Conservation (phyloP, 108 stramenopile genomes). For the Cylindrotheca fusiformis region DNA sequence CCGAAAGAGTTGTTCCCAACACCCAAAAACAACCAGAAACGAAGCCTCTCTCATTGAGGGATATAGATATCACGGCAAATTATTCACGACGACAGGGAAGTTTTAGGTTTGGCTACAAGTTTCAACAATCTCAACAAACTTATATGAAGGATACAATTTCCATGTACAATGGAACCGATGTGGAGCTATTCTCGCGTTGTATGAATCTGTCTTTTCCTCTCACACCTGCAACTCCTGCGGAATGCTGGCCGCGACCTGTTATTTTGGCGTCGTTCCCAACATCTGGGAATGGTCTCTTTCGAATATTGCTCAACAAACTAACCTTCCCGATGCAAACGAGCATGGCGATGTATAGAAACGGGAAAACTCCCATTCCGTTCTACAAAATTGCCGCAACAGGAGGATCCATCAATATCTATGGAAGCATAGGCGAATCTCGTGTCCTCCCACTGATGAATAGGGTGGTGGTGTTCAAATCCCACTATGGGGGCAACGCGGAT, state of each 20-base stretch:
- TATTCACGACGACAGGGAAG: too few relatives aligned
- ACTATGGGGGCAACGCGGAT: not conserved
- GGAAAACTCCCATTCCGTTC: not conserved
- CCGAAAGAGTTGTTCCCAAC: too few relatives aligned
- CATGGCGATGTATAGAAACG: not conserved
- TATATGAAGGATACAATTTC: not conserved
- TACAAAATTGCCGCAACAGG: not conserved
- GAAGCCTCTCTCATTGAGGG: too few relatives aligned
- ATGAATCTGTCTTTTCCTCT: not conserved
- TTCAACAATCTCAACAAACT: too few relatives aligned
- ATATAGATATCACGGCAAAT: too few relatives aligned
- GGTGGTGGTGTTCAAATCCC: not conserved
- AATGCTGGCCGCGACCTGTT: not conserved
- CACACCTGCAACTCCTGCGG: not conserved
- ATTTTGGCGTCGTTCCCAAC: not conserved
- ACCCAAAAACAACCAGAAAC: too few relatives aligned
- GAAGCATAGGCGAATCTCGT: not conserved
- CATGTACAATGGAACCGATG: not conserved
- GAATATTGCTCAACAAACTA: not conserved
- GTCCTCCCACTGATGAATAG: not conserved
- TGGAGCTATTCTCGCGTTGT: not conserved
- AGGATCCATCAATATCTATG: not conserved
- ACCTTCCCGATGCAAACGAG: not conserved
- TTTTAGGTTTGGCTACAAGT: too few relatives aligned
- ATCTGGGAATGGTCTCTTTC: not conserved